These are phyloP conservation scores for Avena sativa DNA, from an alignment of 176 grass and related monocot genomes.

Conservation along the genomic window DNA sequence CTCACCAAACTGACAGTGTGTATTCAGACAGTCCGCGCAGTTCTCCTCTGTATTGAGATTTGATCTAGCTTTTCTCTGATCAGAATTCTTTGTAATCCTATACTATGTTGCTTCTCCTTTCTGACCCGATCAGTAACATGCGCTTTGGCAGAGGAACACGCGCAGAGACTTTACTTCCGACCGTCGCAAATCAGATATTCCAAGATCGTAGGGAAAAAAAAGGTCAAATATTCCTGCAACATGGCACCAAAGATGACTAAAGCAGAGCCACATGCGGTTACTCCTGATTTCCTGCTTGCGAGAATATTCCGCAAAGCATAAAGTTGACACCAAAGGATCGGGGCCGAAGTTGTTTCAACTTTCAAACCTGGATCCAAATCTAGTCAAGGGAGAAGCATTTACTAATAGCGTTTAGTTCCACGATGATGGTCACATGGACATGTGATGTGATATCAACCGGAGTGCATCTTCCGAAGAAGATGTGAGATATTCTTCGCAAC, in stretches of 20 bases:
- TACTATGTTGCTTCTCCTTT: background rate
- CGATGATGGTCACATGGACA: conserved; percentile 22
- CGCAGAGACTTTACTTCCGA: background rate
- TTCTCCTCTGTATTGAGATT: background rate
- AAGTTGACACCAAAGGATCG: background rate
- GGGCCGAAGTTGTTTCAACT: conserved; percentile 2
- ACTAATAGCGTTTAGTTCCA: background rate
- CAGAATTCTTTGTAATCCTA: background rate
- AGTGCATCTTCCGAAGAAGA: conserved; percentile 1
- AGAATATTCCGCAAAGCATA: background rate
- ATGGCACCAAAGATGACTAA: conserved; percentile 9
- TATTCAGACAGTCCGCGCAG: too few relatives aligned
- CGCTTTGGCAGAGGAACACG: background rate
- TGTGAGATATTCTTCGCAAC: background rate
- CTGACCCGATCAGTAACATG: background rate
- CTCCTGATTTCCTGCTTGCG: background rate
- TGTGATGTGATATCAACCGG: conserved; percentile 30
- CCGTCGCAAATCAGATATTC: background rate
- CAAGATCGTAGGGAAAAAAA: background rate
- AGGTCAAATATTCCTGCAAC: background rate
- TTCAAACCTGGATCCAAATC: background rate
- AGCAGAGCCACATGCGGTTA: background rate
- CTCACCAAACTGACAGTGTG: background rate
- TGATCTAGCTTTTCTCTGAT: background rate
- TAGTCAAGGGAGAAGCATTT: conserved; percentile 35